Evolutionary conservation across 768 basidiomycete species (phyloP), one percentile per base, ranked within the genome.

Genomic region (Mrakia frigida): DNA sequence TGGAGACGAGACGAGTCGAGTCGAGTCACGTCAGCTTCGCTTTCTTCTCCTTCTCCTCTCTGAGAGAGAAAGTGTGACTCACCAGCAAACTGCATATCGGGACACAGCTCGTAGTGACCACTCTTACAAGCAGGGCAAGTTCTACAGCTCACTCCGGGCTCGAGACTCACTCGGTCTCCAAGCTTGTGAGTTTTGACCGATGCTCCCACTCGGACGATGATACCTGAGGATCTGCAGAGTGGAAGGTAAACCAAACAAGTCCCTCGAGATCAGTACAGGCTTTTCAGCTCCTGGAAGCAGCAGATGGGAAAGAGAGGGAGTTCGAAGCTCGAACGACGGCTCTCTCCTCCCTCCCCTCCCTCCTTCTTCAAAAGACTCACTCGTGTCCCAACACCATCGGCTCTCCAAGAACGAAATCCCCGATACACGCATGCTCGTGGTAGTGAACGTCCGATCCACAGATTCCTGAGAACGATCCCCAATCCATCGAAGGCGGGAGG

Each of bases 341-440:
- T 23, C 70, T 97, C 84, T 68, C 93, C 46, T 50, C 46, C 39
- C 11, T 11, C 39, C 11, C 46, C 46, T 18, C 46, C 43, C 46
- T 50, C 46, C 46, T 3, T 50, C 16, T 1, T 14, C 18, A 3
- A n/a, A 50, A 50, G 46, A 93, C 86, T 2, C 93, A 93, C 85
- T 98, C 96, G 81, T 98, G 96, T 28, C 96, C 96, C 61, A 98
- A 89, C 69, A 94, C 91, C 93, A 92, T 83, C 69, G 84, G 82
- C 71, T 81, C 87, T 75, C 90, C 84, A 77, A 96, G 91, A 70
- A 91, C 84, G 84, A 91, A 93, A 81, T 92, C 90, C 28, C 89
- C 79, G 68, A 80, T 77, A 68, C 60, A 87, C 28, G 92, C 92
- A 77, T 91, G 87, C n/a, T 87, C 86, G 61, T 72, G 60, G n/a